Base-by-base conservation (phyloP, 2,329 filamentous ascomycete genomes). In the Colletotrichum sidae region DNA sequence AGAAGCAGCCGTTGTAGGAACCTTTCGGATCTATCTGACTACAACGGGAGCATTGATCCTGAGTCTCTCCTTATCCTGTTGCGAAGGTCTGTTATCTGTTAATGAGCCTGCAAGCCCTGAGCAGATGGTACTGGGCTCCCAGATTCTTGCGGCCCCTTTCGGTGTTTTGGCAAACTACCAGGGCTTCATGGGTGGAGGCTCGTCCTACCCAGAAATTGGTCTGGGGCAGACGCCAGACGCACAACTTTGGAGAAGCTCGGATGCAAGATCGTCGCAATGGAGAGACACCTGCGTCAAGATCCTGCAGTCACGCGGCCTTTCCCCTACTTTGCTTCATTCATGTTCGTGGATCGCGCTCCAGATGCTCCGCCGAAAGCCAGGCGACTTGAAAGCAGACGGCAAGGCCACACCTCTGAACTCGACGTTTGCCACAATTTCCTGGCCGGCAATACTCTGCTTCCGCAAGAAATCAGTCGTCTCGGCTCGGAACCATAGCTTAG, bases 391-490 rank as follows among this genome's bases (percentile, higher is more conserved):
- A 41, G 67, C 70, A 33, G 81, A 86, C 59, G 73, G 77, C 6
- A 84, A 80, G 65, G 73, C 77, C 46, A 76, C 77, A 4, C 58
- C 67, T 15, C 77, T 80, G 2, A 67, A 75, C 41, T 63, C 72
- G n/a, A 75, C 72, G 9, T 68, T 77, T 3, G 73, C 76, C 3
- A 74, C 80, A 5, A 80, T 87, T 33, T 80, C 83, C 10, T 88
- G 86, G 86, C 86, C 86, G 45, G 79, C 83, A 2, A 77, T 77
- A 15, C 79, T 87, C 2, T 87, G 85, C 69, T 86, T 86, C 61
- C 81, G 83, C 56, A 84, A 83, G 67, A 79, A 78, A 55, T 73
- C 78, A 15, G 73, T 82, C n/a, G 77, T 78, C 10, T 72, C 80
- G 33, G 74, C 74, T n/a, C 75, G 79, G 7, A 79, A 72, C 41